phyloP scores from a whole-genome alignment of 164 flowering plant genomes.

The Umbellularia californica region DNA sequence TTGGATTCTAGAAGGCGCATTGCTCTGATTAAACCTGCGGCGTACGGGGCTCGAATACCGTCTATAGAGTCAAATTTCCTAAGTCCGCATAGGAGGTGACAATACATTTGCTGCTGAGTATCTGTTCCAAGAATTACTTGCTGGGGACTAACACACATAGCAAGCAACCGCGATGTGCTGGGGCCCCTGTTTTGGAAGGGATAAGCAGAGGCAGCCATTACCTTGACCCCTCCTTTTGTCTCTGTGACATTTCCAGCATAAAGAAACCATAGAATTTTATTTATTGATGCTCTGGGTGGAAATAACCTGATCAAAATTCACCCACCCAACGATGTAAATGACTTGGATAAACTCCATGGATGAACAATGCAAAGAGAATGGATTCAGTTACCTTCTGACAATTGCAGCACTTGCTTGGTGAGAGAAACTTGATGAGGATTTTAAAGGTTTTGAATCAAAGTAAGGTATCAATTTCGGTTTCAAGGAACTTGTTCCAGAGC shows the following conservation, averaged over 20 bases:
- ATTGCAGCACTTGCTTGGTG: slow-evolving; percentile 29
- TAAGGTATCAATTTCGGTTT: slow-evolving; percentile 43
- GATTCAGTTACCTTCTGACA: slow-evolving; percentile 22
- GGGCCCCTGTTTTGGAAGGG: slow-evolving; percentile 21
- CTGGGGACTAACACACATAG: slow-evolving; percentile 25
- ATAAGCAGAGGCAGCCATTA: slow-evolving; percentile 43
- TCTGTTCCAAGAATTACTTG: slow-evolving; percentile 40
- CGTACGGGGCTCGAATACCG: slow-evolving; percentile 40
- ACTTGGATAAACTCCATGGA: not conserved
- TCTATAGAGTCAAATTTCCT: slow-evolving; percentile 25
- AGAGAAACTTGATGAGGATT: slow-evolving; percentile 27
- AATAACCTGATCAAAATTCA: slow-evolving; percentile 26
- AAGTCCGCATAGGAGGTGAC: slow-evolving; percentile 52
- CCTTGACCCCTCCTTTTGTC: slow-evolving; percentile 40
- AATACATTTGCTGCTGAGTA: slow-evolving; percentile 42
- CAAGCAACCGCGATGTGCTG: slow-evolving; percentile 14
- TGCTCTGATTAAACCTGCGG: slow-evolving; percentile 32
- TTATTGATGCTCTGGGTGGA: slow-evolving; percentile 26
- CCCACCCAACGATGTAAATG: not conserved
- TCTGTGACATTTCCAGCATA: slow-evolving; percentile 30
- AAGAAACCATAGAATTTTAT: slow-evolving; percentile 32
- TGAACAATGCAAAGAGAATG: not conserved
- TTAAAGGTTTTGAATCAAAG: slow-evolving; percentile 33
- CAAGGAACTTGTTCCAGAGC: slow-evolving; percentile 38
- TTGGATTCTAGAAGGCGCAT: slow-evolving; percentile 34